Percentiles rank a stretch among this genome's conserved stretches.
phyloP scores from a whole-genome alignment of 2,329 filamentous ascomycete species.

The Fusarium torreyae region DNA sequence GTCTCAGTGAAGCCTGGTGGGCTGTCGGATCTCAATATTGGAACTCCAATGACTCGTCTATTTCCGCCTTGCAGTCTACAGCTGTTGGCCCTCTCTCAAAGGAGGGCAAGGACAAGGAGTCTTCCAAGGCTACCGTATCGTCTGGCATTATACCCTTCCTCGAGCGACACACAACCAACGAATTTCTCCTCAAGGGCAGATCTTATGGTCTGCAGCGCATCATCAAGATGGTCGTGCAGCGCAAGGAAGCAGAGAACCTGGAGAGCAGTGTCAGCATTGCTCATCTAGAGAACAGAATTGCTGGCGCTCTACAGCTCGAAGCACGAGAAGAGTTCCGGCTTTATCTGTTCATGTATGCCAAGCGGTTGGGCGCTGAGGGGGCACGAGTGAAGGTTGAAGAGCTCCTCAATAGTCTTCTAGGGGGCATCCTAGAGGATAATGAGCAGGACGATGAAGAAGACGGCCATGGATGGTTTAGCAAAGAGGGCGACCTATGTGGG shows the following conservation, averaged over 20 bases:
- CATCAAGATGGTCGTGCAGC: constrained; percentile 88
- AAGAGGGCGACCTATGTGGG: constrained; percentile 83
- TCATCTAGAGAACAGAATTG: constrained; percentile 94
- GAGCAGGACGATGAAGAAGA: constrained; percentile 55
- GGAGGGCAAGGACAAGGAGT: constrained; percentile 62
- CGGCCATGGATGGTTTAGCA: constrained; percentile 74
- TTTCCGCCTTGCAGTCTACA: constrained; percentile 83
- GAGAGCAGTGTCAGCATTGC: constrained; percentile 93
- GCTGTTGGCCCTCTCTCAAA: constrained; percentile 72
- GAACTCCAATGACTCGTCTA: constrained; percentile 95
- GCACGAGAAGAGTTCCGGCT: constrained; percentile 93
- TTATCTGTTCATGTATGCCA: constrained; percentile 98
- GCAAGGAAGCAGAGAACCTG: constrained; percentile 92
- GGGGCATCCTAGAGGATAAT: constrained; percentile 76
- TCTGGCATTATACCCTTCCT: constrained; percentile 94
- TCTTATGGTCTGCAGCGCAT: constrained; percentile 93
- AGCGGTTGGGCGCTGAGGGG: constrained; percentile 92
- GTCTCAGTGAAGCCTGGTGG: constrained; percentile 98
- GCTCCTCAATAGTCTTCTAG: constrained; percentile 84
- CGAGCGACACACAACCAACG: constrained; percentile 94
- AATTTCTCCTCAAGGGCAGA: constrained; percentile 90
- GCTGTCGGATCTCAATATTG: constrained; percentile 98
- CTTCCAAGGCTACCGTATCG: constrained; percentile 74
- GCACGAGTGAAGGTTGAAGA: constrained; percentile 92
- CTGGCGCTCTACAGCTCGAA: constrained; percentile 86